Conservation (phyloP, 2,329 filamentous ascomycete species). For the Fusarium nygamai region DNA sequence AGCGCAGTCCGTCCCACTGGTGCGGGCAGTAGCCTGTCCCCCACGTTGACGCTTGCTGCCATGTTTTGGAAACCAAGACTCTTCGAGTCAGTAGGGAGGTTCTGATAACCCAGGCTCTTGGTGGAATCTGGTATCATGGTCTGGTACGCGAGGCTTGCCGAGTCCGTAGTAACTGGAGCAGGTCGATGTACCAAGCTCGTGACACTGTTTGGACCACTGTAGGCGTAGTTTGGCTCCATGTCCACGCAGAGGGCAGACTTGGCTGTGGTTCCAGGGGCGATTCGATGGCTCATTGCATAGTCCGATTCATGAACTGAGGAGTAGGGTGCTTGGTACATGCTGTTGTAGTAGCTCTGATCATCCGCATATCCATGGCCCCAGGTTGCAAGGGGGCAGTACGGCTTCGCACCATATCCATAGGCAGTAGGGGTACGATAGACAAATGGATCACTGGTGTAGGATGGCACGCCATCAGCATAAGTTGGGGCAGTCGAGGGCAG, state of each 20-base stretch:
- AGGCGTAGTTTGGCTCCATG: slow-evolving; percentile 43
- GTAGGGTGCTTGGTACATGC: slow-evolving; percentile 37
- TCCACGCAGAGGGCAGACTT: slow-evolving; percentile 43
- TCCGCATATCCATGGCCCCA: slow-evolving; percentile 43
- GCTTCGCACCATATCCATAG: slow-evolving; percentile 40
- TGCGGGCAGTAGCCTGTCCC: slow-evolving; percentile 36
- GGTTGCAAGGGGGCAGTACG: slow-evolving; percentile 38
- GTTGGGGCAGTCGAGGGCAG: slow-evolving; percentile 17
- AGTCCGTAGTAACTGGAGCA: slow-evolving; percentile 8
- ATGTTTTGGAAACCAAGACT: slow-evolving; percentile 35
- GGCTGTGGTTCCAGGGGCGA: slow-evolving; percentile 25
- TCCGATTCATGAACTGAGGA: slow-evolving; percentile 34
- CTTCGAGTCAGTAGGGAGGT: background rate
- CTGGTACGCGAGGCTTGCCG: slow-evolving; percentile 5
- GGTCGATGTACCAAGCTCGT: slow-evolving; percentile 27
- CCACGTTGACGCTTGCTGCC: slow-evolving; percentile 19
- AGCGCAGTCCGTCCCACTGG: slow-evolving; percentile 31
- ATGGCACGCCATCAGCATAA: slow-evolving; percentile 33
- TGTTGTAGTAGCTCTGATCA: slow-evolving; percentile 40
- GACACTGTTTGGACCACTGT: slow-evolving; percentile 23
- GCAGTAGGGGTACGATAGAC: slow-evolving; percentile 34
- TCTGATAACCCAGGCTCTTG: slow-evolving; percentile 5
- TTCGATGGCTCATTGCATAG: slow-evolving; percentile 45
- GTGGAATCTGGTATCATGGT: slow-evolving; percentile 7
- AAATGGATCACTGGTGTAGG: slow-evolving; percentile 27